Conservation (phyloP, 192 early-diverging fungal species). For the Chytriomyces sp. region DNA sequence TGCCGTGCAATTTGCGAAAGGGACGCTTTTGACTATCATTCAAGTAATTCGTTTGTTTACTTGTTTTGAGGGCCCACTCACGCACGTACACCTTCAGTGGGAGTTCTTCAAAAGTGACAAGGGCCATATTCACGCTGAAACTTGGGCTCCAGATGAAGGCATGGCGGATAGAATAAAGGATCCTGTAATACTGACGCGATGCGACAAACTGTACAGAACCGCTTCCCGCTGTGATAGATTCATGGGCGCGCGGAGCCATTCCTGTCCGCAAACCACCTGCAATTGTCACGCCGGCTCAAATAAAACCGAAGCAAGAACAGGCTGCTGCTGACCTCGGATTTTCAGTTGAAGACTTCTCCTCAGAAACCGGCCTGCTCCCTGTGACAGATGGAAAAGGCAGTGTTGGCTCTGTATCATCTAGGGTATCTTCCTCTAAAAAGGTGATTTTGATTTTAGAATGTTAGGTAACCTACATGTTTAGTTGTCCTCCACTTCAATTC, state of each 20-base stretch:
- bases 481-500: too few relatives aligned
- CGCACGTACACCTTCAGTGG: conserved; percentile 32
- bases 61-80: conserved; percentile 3
- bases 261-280: conserved; percentile 36
- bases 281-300: not conserved
- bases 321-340: not conserved
- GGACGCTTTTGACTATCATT: conserved; percentile 43
- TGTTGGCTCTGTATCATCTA: too few relatives aligned
- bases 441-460: too few relatives aligned
- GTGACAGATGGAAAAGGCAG: not conserved
- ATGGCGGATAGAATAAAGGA: not conserved
- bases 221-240: conserved; percentile 42
- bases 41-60: conserved; percentile 31
- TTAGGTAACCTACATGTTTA: too few relatives aligned
- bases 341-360: not conserved
- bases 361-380: not conserved
- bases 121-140: conserved; percentile 40
- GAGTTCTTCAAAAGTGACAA: conserved; percentile 53
- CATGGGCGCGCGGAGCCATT: conserved; percentile 51
- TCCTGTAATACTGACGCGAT: not conserved
- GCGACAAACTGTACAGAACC: conserved; percentile 38
- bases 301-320: not conserved
- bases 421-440: too few relatives aligned
- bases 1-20: conserved; percentile 55
- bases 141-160: conserved; percentile 58